These are phyloP conservation scores for Colletotrichum sublineola DNA, from an alignment of 2,329 filamentous ascomycete species.

Conservation along the genomic window DNA sequence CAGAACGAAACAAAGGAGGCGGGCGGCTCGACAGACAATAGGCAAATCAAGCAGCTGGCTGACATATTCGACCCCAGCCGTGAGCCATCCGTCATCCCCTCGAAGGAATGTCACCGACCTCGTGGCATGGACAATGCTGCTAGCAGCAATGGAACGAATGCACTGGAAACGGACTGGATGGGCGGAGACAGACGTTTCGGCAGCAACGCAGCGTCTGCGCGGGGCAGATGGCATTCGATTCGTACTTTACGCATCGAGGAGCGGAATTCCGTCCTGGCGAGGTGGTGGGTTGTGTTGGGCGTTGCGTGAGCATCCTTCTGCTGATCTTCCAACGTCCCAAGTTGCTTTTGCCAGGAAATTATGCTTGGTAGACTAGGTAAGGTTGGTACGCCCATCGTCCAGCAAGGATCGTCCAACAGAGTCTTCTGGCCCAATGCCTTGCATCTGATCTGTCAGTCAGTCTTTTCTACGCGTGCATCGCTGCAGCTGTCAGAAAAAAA, in stretches of 20 bases:
- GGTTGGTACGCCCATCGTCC: neutral
- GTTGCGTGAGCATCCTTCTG: conserved; percentile 17
- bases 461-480: neutral
- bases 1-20: conserved; percentile 21
- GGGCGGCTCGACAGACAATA: conserved; percentile 3
- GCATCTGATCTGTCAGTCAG: neutral
- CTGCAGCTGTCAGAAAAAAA: neutral
- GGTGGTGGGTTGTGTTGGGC: neutral
- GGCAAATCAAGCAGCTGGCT: conserved; percentile 8
- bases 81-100: neutral
- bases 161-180: conserved; percentile 30
- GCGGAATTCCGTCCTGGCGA: conserved; percentile 26
- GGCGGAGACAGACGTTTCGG: neutral
- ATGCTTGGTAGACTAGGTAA: conserved; percentile 11
- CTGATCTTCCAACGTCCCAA: conserved; percentile 17
- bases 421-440: conserved; percentile 4
- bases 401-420: neutral
- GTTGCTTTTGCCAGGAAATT: conserved; percentile 19
- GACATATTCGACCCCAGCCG: conserved; percentile 23
- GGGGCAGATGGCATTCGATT: neutral
- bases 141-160: conserved; percentile 30
- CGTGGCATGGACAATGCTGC: conserved; percentile 26
- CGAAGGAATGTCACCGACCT: conserved; percentile 24
- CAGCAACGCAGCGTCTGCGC: conserved; percentile 13
- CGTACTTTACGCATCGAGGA: neutral